A percentile compares a stretch with the other conserved stretches of the same genome.
Conservation (phyloP, 2,329 filamentous ascomycete genomes). For the Hymenoscyphus repandus region DNA sequence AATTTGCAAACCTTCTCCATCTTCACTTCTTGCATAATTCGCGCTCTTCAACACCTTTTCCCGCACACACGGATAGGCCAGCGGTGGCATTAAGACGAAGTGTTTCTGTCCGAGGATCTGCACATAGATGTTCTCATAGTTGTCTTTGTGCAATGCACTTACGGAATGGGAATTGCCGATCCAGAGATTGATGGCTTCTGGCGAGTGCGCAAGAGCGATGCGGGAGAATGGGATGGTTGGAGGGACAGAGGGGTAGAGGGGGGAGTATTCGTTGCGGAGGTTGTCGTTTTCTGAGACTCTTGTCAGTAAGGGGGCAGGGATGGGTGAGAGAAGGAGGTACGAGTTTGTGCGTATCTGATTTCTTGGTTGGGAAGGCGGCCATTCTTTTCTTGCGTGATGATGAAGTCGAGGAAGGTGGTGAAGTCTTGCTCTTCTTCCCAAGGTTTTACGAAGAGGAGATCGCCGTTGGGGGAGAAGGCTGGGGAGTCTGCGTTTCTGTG, state of each 20-base stretch:
- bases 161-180: slow-evolving; percentile 66
- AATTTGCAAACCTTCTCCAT: background rate
- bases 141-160: slow-evolving; percentile 74
- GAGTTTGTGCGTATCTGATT: slow-evolving; percentile 71
- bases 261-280: slow-evolving; percentile 64
- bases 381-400: slow-evolving; percentile 51
- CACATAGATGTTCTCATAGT: slow-evolving; percentile 81
- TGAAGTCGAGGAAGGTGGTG: slow-evolving; percentile 52
- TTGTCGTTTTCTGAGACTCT: slow-evolving; percentile 68
- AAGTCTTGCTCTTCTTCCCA: slow-evolving; percentile 63
- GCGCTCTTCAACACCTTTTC: slow-evolving; percentile 54
- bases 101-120: slow-evolving; percentile 69
- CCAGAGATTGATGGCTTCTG: slow-evolving; percentile 80
- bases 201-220: slow-evolving; percentile 58
- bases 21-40: slow-evolving; percentile 44
- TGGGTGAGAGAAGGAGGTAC: slow-evolving; percentile 36
- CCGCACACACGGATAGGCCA: slow-evolving; percentile 63
- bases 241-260: slow-evolving; percentile 59
- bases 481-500: slow-evolving; percentile 47
- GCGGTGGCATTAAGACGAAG: slow-evolving; percentile 68
- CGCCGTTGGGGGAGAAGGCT: slow-evolving; percentile 34
- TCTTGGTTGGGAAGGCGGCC: slow-evolving; percentile 34
- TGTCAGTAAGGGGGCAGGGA: background rate
- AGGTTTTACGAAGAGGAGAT: slow-evolving; percentile 63
- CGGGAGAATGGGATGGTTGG: slow-evolving; percentile 64